Evolutionary conservation across 2,329 filamentous ascomycete species (phyloP), one percentile per base, ranked within the genome.

Genomic region (Aspergillus tubingensis): DNA sequence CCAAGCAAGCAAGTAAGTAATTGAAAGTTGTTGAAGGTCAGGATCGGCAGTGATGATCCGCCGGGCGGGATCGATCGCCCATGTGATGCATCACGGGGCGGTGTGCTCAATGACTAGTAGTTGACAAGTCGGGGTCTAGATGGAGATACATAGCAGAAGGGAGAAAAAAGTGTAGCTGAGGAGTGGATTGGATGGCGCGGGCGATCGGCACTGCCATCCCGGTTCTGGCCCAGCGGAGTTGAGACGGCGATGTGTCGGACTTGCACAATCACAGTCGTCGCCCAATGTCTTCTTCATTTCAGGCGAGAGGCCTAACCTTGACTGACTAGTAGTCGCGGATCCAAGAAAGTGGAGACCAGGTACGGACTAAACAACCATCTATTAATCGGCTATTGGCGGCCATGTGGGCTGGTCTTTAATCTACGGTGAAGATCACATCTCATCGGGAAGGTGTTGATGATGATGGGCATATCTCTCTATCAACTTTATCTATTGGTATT

Each of bases 31-130:
- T 41, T 41, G 19, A 54, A 38, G 21, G 15, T n/a, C 25, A 44
- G 23, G 52, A 54, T 54, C 52, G 52, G 38, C 52, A 39, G 52
- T 54, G 52, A 54, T 54, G 38, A 38, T 54, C 52, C 52, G 50
- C 36, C 4, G 8, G 41, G 51, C 32, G 23, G 52, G 52, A 54
- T 54, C 52, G 52, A 54, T 54, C 52, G 52, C 32, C 53, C 53
- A 47, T 55, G 53, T 55, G 53, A 55, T 55, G 25, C 39, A 44
- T 55, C 53, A 55, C 53, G 53, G 53, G 53, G 53, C 53, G 53
- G 53, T 55, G 53, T 47, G 30, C 17, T 41, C 51, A 36, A n/a
- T 43, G 25, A 27, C 25, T 27, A 43, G 15, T 43, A 19, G 49
- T 19, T 19, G 17, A 11, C 27, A 11, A 36, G 32, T 36, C 11